Conservation (phyloP, 805 yeast genomes). For the Spathaspora gorwiae region DNA sequence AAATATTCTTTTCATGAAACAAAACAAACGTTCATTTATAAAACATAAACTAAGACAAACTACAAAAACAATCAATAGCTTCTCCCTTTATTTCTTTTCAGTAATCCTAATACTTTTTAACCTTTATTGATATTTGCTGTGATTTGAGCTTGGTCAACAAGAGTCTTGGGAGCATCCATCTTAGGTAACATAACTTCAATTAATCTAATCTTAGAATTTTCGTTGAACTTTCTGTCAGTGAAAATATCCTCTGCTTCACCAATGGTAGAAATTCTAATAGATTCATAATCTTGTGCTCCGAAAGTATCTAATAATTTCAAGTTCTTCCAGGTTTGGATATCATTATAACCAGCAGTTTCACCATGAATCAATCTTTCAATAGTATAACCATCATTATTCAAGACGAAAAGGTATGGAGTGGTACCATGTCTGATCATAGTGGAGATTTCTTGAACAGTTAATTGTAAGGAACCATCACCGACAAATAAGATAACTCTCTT, state of each 20-base stretch:
- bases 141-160: slow-evolving; percentile 36
- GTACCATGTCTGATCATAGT: slow-evolving; percentile 64
- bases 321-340: slow-evolving; percentile 68
- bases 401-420: slow-evolving; percentile 63
- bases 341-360: slow-evolving; percentile 58
- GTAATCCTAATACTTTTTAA: neutral
- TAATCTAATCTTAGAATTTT: slow-evolving; percentile 57
- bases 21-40: too few relatives aligned
- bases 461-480: slow-evolving; percentile 75
- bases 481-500: slow-evolving; percentile 64
- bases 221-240: slow-evolving; percentile 43
- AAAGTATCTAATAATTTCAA: slow-evolving; percentile 53
- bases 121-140: slow-evolving; percentile 22
- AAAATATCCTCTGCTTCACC: slow-evolving; percentile 57
- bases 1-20: too few relatives aligned
- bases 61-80: too few relatives aligned
- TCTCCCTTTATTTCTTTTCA: too few relatives aligned
- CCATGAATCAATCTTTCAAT: slow-evolving; percentile 75
- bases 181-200: slow-evolving; percentile 65
- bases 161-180: slow-evolving; percentile 65
- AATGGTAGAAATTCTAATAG: slow-evolving; percentile 47
- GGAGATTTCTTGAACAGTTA: slow-evolving; percentile 70
- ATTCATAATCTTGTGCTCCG: slow-evolving; percentile 55
- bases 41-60: too few relatives aligned
- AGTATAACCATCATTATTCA: slow-evolving; percentile 72